Conservation (phyloP, 2,329 filamentous ascomycete species). For the Ophiosphaerella herpotricha region DNA sequence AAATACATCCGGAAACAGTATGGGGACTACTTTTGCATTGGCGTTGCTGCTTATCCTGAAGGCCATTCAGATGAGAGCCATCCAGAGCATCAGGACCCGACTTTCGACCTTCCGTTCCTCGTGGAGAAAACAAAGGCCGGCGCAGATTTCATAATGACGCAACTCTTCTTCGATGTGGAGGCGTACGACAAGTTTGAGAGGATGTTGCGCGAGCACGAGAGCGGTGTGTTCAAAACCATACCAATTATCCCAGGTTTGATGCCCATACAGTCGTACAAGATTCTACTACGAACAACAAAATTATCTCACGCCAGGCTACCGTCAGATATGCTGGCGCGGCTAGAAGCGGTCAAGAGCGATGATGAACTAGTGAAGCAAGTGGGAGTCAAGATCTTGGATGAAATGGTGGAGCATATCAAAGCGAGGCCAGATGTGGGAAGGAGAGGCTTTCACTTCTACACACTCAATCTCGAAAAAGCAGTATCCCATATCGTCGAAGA, state of each 20-base stretch:
- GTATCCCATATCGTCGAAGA: constrained; percentile 91
- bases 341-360: constrained; percentile 75
- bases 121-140: constrained; percentile 90
- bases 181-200: constrained; percentile 82
- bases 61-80: constrained; percentile 91
- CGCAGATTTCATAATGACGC: constrained; percentile 98
- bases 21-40: constrained; percentile 94
- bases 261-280: constrained; percentile 97
- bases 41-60: constrained; percentile 93
- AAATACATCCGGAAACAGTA: constrained; percentile 83
- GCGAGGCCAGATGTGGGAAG: constrained; percentile 53
- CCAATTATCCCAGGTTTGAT: constrained; percentile 94
- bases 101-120: constrained; percentile 78
- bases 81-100: constrained; percentile 72
- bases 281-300: constrained; percentile 91
- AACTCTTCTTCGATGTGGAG: constrained; percentile 90
- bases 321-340: constrained; percentile 67
- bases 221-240: constrained; percentile 81
- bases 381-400: constrained; percentile 80
- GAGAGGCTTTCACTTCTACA: constrained; percentile 94
- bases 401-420: constrained; percentile 81
- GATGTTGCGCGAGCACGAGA: constrained; percentile 76
- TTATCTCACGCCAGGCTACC: constrained; percentile 88
- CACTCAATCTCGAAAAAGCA: constrained; percentile 92
- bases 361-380: constrained; percentile 81